These are phyloP conservation scores for Suhomyces xylopsoci DNA, from an alignment of 805 yeast species.

Conservation along the genomic window DNA sequence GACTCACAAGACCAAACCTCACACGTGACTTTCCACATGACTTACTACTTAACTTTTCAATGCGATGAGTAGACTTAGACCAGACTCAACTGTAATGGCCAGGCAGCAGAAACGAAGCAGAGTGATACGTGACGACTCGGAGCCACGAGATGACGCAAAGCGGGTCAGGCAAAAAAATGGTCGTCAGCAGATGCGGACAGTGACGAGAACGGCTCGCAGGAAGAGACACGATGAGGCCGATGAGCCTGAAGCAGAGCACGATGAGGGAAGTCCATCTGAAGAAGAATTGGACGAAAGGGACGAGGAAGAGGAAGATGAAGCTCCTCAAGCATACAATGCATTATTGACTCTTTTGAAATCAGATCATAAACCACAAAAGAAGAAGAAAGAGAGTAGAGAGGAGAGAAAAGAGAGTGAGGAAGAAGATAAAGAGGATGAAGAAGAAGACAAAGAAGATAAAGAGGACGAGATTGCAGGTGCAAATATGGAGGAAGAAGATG, in stretches of 20 bases:
- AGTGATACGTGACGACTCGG: neutral
- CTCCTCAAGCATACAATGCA: conserved; percentile 61
- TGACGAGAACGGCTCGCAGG: conserved; percentile 54
- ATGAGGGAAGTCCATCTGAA: conserved; percentile 9
- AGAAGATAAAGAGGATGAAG: conserved; percentile 7
- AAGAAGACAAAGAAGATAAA: too few species aligned
- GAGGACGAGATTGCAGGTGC: conserved; percentile 25
- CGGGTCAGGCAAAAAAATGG: conserved; percentile 43
- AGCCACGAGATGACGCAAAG: conserved; percentile 1
- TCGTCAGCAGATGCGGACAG: conserved; percentile 57
- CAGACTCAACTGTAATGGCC: neutral
- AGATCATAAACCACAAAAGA: conserved; percentile 29
- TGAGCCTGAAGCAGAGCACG: conserved; percentile 5
- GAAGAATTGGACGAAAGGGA: conserved; percentile 13
- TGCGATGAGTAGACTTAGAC: neutral
- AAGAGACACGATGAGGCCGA: neutral
- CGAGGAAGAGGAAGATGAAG: conserved; percentile 13
- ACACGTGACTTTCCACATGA: neutral
- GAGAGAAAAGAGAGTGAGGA: neutral
- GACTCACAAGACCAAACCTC: too few species aligned
- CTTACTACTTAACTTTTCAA: neutral
- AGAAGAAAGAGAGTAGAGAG: neutral
- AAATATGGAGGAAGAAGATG: conserved; percentile 16
- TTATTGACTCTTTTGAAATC: conserved; percentile 57
- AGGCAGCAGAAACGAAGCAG: conserved; percentile 1